phyloP scores from a whole-genome alignment of 1,139 yeast species.

The Diutina mesorugosa region DNA sequence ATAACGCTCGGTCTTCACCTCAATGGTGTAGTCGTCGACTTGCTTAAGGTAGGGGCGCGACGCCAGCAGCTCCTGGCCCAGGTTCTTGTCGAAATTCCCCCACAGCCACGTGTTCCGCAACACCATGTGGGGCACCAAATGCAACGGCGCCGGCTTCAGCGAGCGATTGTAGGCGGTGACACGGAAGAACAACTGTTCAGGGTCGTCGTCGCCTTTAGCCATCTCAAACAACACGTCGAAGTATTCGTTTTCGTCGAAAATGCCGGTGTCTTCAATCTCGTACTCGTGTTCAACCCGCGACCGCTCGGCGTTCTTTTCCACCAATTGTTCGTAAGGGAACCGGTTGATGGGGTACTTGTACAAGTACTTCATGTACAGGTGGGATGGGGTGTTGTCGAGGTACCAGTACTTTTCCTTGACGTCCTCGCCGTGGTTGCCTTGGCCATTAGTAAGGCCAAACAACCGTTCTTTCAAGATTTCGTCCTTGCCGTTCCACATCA shows the following conservation, averaged over 20 bases:
- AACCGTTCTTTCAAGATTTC: conserved; percentile 76
- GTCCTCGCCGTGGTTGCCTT: conserved; percentile 95
- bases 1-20: conserved; percentile 54
- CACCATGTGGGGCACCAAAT: conserved; percentile 73
- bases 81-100: conserved; percentile 30
- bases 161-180: conserved; percentile 87
- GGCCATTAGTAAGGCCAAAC: conserved; percentile 85
- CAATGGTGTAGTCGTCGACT: conserved; percentile 34
- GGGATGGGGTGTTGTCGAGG: conserved; percentile 87
- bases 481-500: conserved; percentile 89
- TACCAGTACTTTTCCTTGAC: conserved; percentile 75
- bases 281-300: conserved; percentile 53
- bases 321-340: conserved; percentile 73
- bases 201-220: conserved; percentile 79
- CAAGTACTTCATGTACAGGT: conserved; percentile 83
- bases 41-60: conserved; percentile 39
- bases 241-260: conserved; percentile 69
- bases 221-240: conserved; percentile 86
- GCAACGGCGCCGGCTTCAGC: conserved; percentile 74
- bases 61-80: conserved; percentile 4
- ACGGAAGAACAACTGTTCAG: conserved; percentile 70
- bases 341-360: conserved; percentile 84
- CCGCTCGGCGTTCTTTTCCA: conserved; percentile 56
- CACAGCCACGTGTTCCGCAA: conserved; percentile 93
- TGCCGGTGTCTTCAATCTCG: conserved; percentile 66